A percentile compares a stretch with the other conserved stretches of the same genome.
phyloP scores from a whole-genome alignment of 257 asterid genomes.

The Solanum chaucha region DNA sequence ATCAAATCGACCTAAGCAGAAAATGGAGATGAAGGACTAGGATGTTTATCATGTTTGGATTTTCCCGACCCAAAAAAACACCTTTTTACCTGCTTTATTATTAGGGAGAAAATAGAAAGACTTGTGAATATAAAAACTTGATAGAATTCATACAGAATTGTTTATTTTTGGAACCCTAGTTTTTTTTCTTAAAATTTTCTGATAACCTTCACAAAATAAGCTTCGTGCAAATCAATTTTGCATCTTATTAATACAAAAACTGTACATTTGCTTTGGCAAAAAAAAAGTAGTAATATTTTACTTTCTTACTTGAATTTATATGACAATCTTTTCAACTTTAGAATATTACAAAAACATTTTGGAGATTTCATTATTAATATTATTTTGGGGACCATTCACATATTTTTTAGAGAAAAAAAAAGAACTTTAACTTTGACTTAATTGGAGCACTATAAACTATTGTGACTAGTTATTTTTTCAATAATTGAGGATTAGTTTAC shows the following conservation, averaged over 20 bases:
- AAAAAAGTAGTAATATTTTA: background rate
- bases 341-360: background rate
- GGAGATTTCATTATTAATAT: too few relatives aligned
- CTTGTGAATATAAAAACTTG: background rate
- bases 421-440: background rate
- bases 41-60: background rate
- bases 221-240: background rate
- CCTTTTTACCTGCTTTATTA: background rate
- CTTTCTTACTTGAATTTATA: background rate
- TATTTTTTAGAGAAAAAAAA: background rate
- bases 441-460: background rate
- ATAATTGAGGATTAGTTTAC: background rate
- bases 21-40: background rate
- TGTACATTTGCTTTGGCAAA: background rate
- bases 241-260: background rate
- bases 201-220: background rate
- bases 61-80: background rate
- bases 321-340: background rate
- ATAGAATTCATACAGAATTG: background rate
- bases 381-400: background rate
- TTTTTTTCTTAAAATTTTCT: background rate
- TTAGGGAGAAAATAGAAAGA: background rate
- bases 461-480: background rate
- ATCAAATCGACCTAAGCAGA: background rate
- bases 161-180: background rate